Conservation (phyloP, 495 filamentous ascomycete species). For the Lentithecium fluviatile region DNA sequence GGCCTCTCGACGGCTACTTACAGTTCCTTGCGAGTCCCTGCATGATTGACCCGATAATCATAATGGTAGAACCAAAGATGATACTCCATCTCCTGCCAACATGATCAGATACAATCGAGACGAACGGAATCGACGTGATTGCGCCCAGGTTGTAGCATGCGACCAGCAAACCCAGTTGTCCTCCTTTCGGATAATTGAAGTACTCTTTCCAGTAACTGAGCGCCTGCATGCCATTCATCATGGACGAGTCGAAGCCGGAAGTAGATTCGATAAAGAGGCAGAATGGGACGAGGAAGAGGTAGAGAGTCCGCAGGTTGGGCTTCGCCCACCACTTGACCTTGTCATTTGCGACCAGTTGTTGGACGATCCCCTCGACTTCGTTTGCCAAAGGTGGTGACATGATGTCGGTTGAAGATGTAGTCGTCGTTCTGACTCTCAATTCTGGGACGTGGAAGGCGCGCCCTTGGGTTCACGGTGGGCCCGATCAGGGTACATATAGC, state of each 20-base stretch:
- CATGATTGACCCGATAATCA: constrained; percentile 59
- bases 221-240: constrained; percentile 68
- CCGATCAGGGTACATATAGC: no score
- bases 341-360: no score
- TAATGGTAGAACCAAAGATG: constrained; percentile 58
- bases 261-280: constrained; percentile 71
- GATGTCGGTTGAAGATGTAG: no score
- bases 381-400: no score
- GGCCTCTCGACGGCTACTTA: constrained; percentile 35
- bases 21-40: constrained; percentile 54
- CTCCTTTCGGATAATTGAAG: constrained; percentile 45
- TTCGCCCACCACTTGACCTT: constrained; percentile 57
- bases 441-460: no score
- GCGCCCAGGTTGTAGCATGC: constrained; percentile 52
- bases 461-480: no score
- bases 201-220: constrained; percentile 57
- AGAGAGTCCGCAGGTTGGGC: constrained; percentile 58
- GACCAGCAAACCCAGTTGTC: constrained; percentile 36
- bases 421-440: no score
- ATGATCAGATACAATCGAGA: constrained; percentile 55
- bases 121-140: constrained; percentile 57
- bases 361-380: no score
- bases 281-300: constrained; percentile 63
- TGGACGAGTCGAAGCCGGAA: constrained; percentile 69
- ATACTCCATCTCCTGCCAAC: constrained; percentile 59